Evolutionary conservation across 768 basidiomycete species (phyloP), one percentile per base, ranked within the genome.

Genomic region (Collybia nuda): DNA sequence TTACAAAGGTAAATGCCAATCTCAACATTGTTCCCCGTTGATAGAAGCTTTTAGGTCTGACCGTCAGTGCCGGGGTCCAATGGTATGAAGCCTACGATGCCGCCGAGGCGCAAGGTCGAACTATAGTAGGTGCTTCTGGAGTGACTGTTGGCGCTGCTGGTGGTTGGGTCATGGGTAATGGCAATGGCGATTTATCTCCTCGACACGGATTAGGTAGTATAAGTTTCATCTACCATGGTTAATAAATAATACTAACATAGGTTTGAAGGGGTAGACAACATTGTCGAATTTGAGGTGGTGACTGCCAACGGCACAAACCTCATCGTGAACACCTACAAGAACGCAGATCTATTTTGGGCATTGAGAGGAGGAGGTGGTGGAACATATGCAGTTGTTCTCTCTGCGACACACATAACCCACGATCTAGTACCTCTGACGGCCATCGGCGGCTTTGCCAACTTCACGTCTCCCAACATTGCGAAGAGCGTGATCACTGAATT

Each of bases 81-180:
- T 79, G 75, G 74, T 43, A 54, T 19, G 71, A 77, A 43, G 72
- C 70, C 0, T 79, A 79, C 49, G 55, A 51, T 1, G 67, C 70
- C 2, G 72, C 67, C 4, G 58, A 73, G 14, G 53, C 62, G 5
- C 56, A 72, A 12, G 65, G 63, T 0, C 69, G 72, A 4, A 56
- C 70, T 36, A 61, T 82, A n/a, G 71, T 80, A 5, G 81, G 81
- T 6, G 79, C 72, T 8, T 11, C 66, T 3, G 68, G 68, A 6
- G 9, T 24, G 0, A 69, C 75, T 8, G 66, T 80, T 6, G 79
- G 76, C 35, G 68, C 77, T 22, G 68, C 73, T 9, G 77, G 75
- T 21, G 79, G 78, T 17, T 81, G 76, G 73, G 43, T 75, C 5
- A 58, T 67, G 26, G 80, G 79, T 6, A 76, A 74, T 6, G 76